These are phyloP conservation scores for Solanum neorickii DNA, from an alignment of 257 asterid genomes.

Conservation along the genomic window DNA sequence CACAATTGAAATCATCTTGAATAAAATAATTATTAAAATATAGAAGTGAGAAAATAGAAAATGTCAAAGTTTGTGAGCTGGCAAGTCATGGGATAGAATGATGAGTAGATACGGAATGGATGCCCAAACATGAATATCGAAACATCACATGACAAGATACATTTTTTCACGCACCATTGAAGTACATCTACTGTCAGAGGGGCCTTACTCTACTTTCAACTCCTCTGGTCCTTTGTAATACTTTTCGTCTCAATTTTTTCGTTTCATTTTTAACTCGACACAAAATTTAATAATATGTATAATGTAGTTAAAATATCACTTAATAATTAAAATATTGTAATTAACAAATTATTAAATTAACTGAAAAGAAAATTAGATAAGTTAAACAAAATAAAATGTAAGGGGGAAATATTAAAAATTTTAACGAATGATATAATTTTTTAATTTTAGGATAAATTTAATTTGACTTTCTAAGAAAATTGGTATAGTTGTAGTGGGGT, in stretches of 20 bases:
- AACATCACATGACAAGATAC: conserved; percentile 5
- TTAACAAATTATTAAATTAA: too few species aligned
- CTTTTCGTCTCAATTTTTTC: too few species aligned
- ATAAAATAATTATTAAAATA: not conserved
- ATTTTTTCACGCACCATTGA: not conserved
- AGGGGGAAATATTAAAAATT: not conserved
- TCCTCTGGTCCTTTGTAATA: too few species aligned
- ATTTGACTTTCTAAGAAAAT: not conserved
- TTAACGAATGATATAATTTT: not conserved
- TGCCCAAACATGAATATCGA: not conserved
- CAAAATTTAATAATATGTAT: too few species aligned
- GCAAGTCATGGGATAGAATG: not conserved
- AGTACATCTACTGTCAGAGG: too few species aligned
- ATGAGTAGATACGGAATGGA: not conserved
- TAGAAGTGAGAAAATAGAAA: not conserved
- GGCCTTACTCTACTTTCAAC: too few species aligned
- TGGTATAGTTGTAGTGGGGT: not conserved
- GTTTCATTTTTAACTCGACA: too few species aligned
- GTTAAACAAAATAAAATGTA: too few species aligned
- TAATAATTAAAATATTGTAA: too few species aligned
- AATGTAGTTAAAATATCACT: too few species aligned
- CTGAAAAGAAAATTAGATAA: too few species aligned
- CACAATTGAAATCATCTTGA: not conserved
- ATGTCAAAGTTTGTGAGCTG: not conserved
- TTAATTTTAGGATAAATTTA: not conserved